Conservation (phyloP, 768 basidiomycete genomes). For the Leccinum rimulosum region DNA sequence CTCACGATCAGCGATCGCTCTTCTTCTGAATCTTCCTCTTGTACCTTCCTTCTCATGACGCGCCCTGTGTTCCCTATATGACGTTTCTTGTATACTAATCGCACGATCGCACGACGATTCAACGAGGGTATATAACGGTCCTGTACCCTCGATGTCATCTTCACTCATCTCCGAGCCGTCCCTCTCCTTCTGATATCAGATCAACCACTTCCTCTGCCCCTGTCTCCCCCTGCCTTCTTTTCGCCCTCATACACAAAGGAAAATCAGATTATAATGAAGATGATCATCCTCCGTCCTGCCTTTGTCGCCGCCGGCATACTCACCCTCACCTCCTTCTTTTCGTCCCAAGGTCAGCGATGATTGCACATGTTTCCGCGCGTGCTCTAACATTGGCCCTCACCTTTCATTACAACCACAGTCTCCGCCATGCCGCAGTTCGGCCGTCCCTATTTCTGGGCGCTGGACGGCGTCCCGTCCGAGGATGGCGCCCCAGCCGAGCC, state of each 20-base stretch:
- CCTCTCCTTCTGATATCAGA: conserved; percentile 7
- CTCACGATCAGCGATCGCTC: not conserved
- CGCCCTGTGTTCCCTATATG: conserved; percentile 14
- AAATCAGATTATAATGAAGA: conserved; percentile 11
- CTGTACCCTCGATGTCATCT: not conserved
- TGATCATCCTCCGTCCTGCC: conserved; percentile 23
- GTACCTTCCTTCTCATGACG: not conserved
- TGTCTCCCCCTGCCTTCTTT: not conserved
- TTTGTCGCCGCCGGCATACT: conserved; percentile 9
- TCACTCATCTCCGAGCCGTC: conserved; percentile 9
- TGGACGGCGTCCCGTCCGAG: conserved; percentile 8
- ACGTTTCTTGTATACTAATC: conserved; percentile 12
- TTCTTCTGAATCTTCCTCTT: not conserved
- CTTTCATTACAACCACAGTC: not conserved
- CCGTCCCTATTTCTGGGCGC: conserved; percentile 6
- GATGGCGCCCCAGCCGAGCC: not conserved
- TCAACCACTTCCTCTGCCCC: not conserved
- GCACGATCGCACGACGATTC: not conserved
- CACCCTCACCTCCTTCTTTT: conserved; percentile 10
- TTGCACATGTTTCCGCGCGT: not conserved
- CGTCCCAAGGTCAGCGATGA: conserved; percentile 12
- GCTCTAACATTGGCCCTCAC: not conserved
- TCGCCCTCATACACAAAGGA: not conserved
- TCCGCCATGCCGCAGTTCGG: conserved; percentile 25
- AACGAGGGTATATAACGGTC: not conserved